These are phyloP conservation scores for Neonectria coccinea DNA, from an alignment of 2,329 filamentous ascomycete species.

Conservation along the genomic window DNA sequence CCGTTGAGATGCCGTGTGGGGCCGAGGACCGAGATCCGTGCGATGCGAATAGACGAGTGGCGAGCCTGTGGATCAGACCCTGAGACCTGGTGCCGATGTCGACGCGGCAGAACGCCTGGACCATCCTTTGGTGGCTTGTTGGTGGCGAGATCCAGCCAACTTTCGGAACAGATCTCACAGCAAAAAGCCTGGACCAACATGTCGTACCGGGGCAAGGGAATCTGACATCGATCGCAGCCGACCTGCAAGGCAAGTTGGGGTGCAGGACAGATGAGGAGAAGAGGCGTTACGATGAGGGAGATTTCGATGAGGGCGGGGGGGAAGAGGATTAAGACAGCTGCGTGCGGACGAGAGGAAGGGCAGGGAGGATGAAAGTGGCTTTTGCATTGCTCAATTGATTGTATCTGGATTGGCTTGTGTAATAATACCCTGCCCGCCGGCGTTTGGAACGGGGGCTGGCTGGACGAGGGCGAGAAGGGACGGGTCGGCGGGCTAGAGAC, in stretches of 20 bases:
- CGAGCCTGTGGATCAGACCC: slow-evolving; percentile 24
- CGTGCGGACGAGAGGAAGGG: slow-evolving; percentile 31
- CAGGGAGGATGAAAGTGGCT: slow-evolving; percentile 22
- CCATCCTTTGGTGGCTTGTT: slow-evolving; percentile 12
- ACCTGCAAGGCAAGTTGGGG: slow-evolving; percentile 23
- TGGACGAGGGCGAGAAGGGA: slow-evolving; percentile 20
- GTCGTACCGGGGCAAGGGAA: slow-evolving; percentile 26
- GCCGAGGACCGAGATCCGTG: slow-evolving; percentile 23
- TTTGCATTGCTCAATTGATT: slow-evolving; percentile 30
- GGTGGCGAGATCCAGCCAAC: slow-evolving; percentile 16
- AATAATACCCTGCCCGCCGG: slow-evolving; percentile 45
- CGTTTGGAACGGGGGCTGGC: slow-evolving; percentile 33
- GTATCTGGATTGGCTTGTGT: slow-evolving; percentile 37
- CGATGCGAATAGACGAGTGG: slow-evolving; percentile 13
- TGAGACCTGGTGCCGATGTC: slow-evolving; percentile 14
- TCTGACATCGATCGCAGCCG: slow-evolving; percentile 14
- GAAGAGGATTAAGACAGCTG: slow-evolving; percentile 10
- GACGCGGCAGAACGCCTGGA: slow-evolving; percentile 17
- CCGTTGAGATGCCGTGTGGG: slow-evolving; percentile 31
- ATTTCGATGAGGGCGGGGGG: slow-evolving; percentile 10
- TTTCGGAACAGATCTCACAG: slow-evolving; percentile 25
- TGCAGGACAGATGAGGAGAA: slow-evolving; percentile 30
- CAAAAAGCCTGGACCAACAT: slow-evolving; percentile 12
- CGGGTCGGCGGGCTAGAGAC: slow-evolving; percentile 17
- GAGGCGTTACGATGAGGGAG: slow-evolving; percentile 20